Evolutionary conservation across 768 basidiomycete genomes (phyloP), one percentile per base, ranked within the genome.

Genomic region (Boletellus ananiceps): DNA sequence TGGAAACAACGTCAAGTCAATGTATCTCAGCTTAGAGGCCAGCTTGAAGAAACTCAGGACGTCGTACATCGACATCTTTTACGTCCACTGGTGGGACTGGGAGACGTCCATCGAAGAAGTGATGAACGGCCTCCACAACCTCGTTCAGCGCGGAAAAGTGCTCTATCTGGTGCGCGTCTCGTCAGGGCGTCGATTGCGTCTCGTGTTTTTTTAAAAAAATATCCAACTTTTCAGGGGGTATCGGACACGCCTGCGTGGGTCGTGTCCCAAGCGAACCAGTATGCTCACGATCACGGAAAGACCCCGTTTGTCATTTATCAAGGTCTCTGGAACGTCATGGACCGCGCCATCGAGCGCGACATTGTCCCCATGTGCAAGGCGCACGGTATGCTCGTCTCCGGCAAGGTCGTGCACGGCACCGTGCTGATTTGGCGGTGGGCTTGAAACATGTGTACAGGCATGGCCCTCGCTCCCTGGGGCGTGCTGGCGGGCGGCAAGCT

Each of bases 1-100:
- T 2, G 82, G 82, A 2, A 82, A 84, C 57, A 69, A 66, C 49
- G 49, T 63, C 51, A 80, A 80, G 55, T 69, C 67, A 3, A 59
- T 79, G 58, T 64, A 67, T 21, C 31, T 77, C 38, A 71, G 72
- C 18, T 61, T 79, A 2, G 57, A 64, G 19, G 68, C 58, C 8
- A 54, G 48, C 45, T 47, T 55, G 47, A 56, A 58, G 43, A 60
- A 57, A 35, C 52, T 63, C n/a, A 44, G 60, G n/a, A 52, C 59
- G 36, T 60, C 56, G 34, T 62, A 58, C 21, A 52, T 66, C n/a
- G 51, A 50, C 11, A 57, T 54, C 31, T 44, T 59, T 16, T 56
- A 67, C 18, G 37, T 67, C 21, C 65, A 67, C 42, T 69, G 63
- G 67, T 68, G 64, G 66, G 66, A 67, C 46, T 72, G 64, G 52